Conservation (phyloP, 2,329 filamentous ascomycete genomes). For the Neurospora sp. region DNA sequence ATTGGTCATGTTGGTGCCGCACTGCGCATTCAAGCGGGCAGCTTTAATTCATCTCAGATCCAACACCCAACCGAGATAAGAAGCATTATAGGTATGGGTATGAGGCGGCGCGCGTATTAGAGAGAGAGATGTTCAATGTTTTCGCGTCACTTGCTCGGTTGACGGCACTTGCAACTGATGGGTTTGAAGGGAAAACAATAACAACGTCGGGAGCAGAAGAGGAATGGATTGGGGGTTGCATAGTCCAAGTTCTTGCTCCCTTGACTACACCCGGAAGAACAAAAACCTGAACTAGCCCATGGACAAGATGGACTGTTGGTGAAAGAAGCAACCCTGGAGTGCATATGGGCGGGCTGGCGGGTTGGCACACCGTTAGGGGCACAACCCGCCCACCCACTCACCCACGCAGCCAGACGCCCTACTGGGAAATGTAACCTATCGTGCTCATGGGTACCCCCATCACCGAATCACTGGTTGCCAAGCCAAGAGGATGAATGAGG, state of each 20-base stretch:
- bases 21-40: conserved; percentile 9
- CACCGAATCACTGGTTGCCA: background rate
- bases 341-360: background rate
- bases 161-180: background rate
- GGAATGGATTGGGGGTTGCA: background rate
- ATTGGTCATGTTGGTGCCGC: conserved; percentile 15
- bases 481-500: background rate
- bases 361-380: background rate
- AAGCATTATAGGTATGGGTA: background rate
- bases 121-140: background rate
- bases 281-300: background rate
- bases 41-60: background rate
- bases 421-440: background rate
- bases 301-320: background rate
- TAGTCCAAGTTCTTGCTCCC: background rate
- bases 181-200: background rate
- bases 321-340: background rate
- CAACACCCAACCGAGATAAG: conserved; percentile 4
- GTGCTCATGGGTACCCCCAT: background rate
- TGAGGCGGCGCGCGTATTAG: background rate
- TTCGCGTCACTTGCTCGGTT: background rate
- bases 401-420: background rate
- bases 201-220: background rate
- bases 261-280: background rate
- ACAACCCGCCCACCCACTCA: background rate